phyloP scores from a whole-genome alignment of 495 filamentous ascomycete genomes.

The Neurospora sp. region DNA sequence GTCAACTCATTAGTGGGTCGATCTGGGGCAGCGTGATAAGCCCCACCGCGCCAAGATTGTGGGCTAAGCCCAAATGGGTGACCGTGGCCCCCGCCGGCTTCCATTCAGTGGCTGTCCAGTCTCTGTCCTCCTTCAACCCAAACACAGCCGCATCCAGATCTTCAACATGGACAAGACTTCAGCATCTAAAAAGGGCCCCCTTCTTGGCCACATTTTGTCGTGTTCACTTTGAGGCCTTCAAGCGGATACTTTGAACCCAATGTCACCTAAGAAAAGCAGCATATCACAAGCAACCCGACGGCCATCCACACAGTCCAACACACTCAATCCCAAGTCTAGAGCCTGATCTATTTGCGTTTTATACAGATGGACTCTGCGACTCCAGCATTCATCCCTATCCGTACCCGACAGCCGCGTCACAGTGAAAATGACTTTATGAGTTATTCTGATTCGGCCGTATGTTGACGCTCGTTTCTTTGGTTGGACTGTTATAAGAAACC shows the following conservation, averaged over 20 bases:
- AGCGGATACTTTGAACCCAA: neutral
- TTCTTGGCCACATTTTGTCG: neutral
- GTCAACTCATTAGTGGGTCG: neutral
- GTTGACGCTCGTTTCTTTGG: conserved; percentile 8
- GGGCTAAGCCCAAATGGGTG: conserved; percentile 22
- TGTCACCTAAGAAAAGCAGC: neutral
- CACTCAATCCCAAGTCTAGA: neutral
- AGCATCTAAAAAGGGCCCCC: neutral
- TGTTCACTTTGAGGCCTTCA: neutral
- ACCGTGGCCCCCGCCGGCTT: conserved; percentile 13
- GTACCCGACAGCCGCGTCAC: conserved; percentile 27
- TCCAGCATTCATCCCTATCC: conserved; percentile 33
- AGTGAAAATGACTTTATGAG: conserved; percentile 32
- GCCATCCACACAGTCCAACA: neutral
- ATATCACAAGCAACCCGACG: neutral
- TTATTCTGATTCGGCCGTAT: conserved; percentile 38
- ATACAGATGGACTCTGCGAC: neutral
- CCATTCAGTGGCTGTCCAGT: too few species aligned
- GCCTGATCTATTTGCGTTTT: neutral
- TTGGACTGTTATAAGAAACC: neutral
- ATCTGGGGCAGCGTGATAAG: neutral
- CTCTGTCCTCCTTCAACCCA: neutral
- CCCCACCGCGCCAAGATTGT: neutral
- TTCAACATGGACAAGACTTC: neutral
- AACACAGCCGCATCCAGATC: neutral